Percentiles rank a stretch among this genome's conserved stretches.
Evolutionary conservation across 345 rosid genomes (phyloP).

Genomic region (Dipteronia dyeriana): DNA sequence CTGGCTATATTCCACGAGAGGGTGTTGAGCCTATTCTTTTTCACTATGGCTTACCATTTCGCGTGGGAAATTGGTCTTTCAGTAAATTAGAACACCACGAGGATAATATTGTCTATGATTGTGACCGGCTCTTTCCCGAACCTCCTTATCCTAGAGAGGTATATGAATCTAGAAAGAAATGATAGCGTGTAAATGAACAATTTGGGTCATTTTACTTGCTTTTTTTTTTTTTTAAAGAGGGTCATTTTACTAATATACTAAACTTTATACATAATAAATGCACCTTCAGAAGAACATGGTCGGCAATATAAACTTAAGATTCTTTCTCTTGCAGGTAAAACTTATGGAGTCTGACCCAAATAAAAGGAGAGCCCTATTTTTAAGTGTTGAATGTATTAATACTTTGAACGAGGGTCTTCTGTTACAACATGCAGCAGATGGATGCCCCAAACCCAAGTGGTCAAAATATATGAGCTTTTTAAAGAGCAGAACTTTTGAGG

Average conservation of each 20-base stretch:
- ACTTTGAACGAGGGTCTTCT: slow-evolving; percentile 91
- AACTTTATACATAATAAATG: neutral
- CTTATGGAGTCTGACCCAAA: slow-evolving; percentile 65
- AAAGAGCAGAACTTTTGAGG: slow-evolving; percentile 88
- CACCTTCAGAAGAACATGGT: neutral
- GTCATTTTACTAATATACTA: neutral
- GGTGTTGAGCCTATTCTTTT: slow-evolving; percentile 89
- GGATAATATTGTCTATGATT: slow-evolving; percentile 84
- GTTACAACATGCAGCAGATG: slow-evolving; percentile 68
- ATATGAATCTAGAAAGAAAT: slow-evolving; percentile 19
- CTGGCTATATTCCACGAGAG: slow-evolving; percentile 82
- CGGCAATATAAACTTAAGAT: neutral
- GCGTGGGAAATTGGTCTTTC: slow-evolving; percentile 93
- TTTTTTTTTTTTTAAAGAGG: too few relatives aligned
- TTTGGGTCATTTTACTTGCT: neutral
- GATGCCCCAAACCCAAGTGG: slow-evolving; percentile 87
- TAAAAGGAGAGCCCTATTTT: slow-evolving; percentile 54
- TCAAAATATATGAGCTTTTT: slow-evolving; percentile 88
- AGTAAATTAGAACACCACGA: slow-evolving; percentile 89
- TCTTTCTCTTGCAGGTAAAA: slow-evolving; percentile 52
- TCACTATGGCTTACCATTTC: slow-evolving; percentile 91
- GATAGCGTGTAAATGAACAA: neutral
- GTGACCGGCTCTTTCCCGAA: slow-evolving; percentile 86
- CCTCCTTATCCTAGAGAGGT: slow-evolving; percentile 99
- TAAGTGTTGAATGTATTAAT: slow-evolving; percentile 83